A percentile compares a stretch with the other conserved stretches of the same genome.
phyloP scores from a whole-genome alignment of 2,329 filamentous ascomycete genomes.

The Fusarium cicatricum region DNA sequence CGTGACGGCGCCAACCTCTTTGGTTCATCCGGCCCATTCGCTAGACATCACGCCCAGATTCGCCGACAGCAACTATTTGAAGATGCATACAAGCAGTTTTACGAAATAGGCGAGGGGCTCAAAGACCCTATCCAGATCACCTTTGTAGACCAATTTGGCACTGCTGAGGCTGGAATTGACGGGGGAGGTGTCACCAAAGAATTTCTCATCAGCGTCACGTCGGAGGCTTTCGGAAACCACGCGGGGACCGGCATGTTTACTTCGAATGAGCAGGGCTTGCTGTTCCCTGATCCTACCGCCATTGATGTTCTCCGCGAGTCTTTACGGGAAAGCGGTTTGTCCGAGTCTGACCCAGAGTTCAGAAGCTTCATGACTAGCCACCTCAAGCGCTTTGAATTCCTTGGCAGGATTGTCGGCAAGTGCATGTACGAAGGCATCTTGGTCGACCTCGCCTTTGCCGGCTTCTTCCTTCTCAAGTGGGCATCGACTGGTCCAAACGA shows the following conservation, averaged over 20 bases:
- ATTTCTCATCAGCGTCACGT: slow-evolving; percentile 88
- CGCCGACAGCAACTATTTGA: slow-evolving; percentile 81
- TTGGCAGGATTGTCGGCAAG: slow-evolving; percentile 92
- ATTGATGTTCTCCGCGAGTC: slow-evolving; percentile 73
- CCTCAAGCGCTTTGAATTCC: slow-evolving; percentile 83
- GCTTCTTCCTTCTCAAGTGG: slow-evolving; percentile 98
- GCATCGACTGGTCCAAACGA: slow-evolving; percentile 72
- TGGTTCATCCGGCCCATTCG: slow-evolving; percentile 45
- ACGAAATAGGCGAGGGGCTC: slow-evolving; percentile 78
- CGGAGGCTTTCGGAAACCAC: slow-evolving; percentile 77
- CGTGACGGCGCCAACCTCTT: slow-evolving; percentile 33
- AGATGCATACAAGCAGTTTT: slow-evolving; percentile 87
- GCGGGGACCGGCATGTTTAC: slow-evolving; percentile 69
- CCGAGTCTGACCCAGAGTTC: slow-evolving; percentile 64
- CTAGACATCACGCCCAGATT: slow-evolving; percentile 80
- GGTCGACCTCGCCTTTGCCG: slow-evolving; percentile 90
- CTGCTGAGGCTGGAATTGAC: slow-evolving; percentile 91
- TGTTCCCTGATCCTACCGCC: slow-evolving; percentile 86
- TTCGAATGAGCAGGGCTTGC: slow-evolving; percentile 83
- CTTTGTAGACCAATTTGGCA: slow-evolving; percentile 90
- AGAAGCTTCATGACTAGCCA: slow-evolving; percentile 66
- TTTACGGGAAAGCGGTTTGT: slow-evolving; percentile 60
- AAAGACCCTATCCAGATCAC: slow-evolving; percentile 98
- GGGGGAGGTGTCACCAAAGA: slow-evolving; percentile 98
- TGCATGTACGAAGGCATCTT: slow-evolving; percentile 97